These are phyloP conservation scores for Lachnellula arida DNA, from an alignment of 2,329 filamentous ascomycete species.

Conservation along the genomic window DNA sequence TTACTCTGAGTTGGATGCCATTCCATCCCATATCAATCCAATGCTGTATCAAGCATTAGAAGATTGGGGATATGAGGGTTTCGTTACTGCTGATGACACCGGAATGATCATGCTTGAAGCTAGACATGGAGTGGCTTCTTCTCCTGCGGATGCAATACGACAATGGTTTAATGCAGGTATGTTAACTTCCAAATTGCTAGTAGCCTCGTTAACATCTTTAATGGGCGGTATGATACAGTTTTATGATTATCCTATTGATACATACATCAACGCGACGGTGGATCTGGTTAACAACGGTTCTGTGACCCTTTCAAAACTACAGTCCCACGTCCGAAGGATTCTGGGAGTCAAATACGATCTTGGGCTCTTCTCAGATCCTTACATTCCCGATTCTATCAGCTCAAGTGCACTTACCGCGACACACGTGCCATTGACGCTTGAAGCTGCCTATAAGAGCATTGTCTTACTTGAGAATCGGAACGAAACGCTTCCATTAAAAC, in stretches of 20 bases:
- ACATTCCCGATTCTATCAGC: slow-evolving; percentile 33
- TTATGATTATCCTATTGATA: slow-evolving; percentile 40
- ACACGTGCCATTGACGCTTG: slow-evolving; percentile 36
- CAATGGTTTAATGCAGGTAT: slow-evolving; percentile 42
- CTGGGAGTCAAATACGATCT: slow-evolving; percentile 41
- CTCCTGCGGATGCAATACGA: slow-evolving; percentile 36
- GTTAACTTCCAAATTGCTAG: not conserved
- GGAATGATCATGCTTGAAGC: slow-evolving; percentile 32
- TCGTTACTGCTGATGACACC: slow-evolving; percentile 40
- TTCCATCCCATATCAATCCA: slow-evolving; percentile 38
- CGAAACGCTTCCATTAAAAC: slow-evolving; percentile 35
- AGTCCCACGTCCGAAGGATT: slow-evolving; percentile 35
- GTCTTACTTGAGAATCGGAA: slow-evolving; percentile 41
- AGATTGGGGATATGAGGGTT: slow-evolving; percentile 39
- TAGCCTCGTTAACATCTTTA: not conserved
- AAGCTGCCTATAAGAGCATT: slow-evolving; percentile 40
- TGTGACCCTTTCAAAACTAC: slow-evolving; percentile 33
- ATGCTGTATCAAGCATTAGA: slow-evolving; percentile 36
- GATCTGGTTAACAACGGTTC: slow-evolving; percentile 35
- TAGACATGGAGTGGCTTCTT: slow-evolving; percentile 35
- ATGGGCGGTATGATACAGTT: slow-evolving; percentile 38
- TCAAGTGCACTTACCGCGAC: slow-evolving; percentile 34
- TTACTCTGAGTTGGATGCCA: slow-evolving; percentile 39
- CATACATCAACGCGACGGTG: slow-evolving; percentile 35
- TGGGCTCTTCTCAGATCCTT: slow-evolving; percentile 38